Evolutionary conservation across 129 eudicot species (phyloP).

Genomic region (Flaveria bidentis): DNA sequence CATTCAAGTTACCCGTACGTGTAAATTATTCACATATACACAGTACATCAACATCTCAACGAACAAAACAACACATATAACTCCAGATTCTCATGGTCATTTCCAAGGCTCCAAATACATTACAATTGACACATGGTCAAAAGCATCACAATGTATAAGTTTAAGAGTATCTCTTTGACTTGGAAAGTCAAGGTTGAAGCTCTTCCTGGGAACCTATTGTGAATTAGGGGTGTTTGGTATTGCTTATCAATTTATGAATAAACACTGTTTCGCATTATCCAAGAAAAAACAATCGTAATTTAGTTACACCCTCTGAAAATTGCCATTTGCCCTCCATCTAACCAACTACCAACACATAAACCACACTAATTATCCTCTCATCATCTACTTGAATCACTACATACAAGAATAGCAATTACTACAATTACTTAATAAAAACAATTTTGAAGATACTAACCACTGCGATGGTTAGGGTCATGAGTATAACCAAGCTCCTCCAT

Average conservation of each 20-base stretch:
- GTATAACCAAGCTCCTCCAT: conserved; percentile 59
- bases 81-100: no score
- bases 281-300: no score
- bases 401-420: neutral
- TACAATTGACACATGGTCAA: neutral
- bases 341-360: neutral
- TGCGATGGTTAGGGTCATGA: conserved; percentile 76
- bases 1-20: neutral
- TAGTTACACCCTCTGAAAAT: no score
- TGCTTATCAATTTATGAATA: no score
- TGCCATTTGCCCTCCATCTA: neutral
- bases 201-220: no score
- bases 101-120: no score
- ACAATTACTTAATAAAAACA: neutral
- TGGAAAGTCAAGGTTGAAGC: neutral
- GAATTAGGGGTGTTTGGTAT: no score
- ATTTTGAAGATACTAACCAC: conserved; percentile 46
- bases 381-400: neutral
- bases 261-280: no score
- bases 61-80: neutral
- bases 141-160: no score
- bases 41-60: no score
- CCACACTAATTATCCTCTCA: neutral
- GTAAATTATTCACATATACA: neutral
- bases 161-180: neutral